Conservation (phyloP, 257 asterid genomes). For the Thymus mandschuricus region DNA sequence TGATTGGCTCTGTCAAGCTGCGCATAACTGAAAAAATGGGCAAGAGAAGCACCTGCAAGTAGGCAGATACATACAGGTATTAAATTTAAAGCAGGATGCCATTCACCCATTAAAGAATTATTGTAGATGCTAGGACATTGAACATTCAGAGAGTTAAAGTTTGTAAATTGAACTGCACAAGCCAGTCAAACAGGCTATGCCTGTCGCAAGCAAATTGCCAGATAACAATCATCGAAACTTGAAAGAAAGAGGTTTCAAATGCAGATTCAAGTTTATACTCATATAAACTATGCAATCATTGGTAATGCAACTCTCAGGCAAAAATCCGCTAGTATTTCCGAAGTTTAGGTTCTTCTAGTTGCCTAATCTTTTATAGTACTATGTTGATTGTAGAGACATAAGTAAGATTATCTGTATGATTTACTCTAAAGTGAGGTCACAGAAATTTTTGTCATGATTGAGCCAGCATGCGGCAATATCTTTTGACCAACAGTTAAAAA, state of each 20-base stretch:
- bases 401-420: background rate
- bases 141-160: background rate
- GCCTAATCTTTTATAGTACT: background rate
- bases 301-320: constrained; percentile 1
- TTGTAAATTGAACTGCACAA: background rate
- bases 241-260: background rate
- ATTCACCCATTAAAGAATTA: constrained; percentile 8
- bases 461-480: background rate
- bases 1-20: constrained; percentile 44
- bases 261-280: background rate
- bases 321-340: background rate
- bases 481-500: background rate
- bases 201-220: background rate
- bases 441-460: background rate
- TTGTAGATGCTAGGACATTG: background rate
- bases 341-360: background rate
- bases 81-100: background rate
- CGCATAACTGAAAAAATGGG: constrained; percentile 43
- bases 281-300: background rate
- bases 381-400: background rate
- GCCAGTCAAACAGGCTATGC: background rate
- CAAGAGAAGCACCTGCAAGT: constrained; percentile 48
- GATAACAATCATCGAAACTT: background rate
- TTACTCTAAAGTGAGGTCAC: constrained; percentile 1
- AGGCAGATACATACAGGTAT: constrained; percentile 19